Percentiles rank a stretch among this genome's conserved stretches.
phyloP scores from a whole-genome alignment of 78 protist genomes.

The Salpingoeca rosetta region DNA sequence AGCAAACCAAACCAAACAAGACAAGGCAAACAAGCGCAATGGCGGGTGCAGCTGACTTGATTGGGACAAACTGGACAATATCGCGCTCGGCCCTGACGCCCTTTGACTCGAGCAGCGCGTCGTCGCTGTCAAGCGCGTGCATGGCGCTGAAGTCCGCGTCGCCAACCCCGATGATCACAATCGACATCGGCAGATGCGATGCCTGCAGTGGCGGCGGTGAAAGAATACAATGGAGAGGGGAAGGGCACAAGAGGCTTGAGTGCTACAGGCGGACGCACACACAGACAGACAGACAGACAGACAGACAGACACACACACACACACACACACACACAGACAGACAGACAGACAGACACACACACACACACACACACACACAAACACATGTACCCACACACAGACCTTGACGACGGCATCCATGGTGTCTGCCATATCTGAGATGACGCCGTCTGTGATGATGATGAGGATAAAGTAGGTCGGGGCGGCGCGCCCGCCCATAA shows the following conservation, averaged over 20 bases:
- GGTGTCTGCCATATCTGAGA: slow-evolving; percentile 58
- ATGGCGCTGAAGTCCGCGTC: slow-evolving; percentile 43
- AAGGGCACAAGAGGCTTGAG: no score
- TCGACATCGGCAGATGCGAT: slow-evolving; percentile 33
- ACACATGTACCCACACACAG: not conserved
- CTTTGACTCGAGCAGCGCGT: not conserved
- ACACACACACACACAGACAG: no score
- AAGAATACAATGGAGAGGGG: no score
- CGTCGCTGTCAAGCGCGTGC: slow-evolving; percentile 64
- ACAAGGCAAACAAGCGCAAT: no score
- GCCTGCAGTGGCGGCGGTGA: slow-evolving; percentile 13
- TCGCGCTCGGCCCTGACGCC: slow-evolving; percentile 28
- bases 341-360: no score
- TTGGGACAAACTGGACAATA: slow-evolving; percentile 71
- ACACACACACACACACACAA: not conserved
- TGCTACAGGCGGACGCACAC: no score
- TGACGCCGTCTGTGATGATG: slow-evolving; percentile 67
- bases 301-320: no score
- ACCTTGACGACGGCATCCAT: slow-evolving; percentile 13
- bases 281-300: no score
- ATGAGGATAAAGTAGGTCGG: slow-evolving; percentile 43
- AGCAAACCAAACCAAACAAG: no score
- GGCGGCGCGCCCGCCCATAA: not conserved
- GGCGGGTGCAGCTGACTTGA: no score
- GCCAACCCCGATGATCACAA: slow-evolving; percentile 79